Conservation (phyloP, 768 basidiomycete genomes). For the Baorangia bicolor region DNA sequence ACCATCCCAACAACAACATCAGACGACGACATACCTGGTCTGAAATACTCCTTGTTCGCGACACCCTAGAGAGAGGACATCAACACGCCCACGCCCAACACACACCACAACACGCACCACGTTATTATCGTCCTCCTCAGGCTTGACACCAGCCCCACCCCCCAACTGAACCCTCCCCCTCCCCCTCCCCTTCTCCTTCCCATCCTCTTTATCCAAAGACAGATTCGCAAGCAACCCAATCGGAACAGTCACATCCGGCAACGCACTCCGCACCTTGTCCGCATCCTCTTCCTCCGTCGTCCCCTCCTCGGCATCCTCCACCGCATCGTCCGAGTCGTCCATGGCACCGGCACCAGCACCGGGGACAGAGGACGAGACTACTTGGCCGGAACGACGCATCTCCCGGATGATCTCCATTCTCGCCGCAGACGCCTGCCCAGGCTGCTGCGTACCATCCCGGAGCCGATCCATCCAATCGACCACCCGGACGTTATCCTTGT, state of each 20-base stretch:
- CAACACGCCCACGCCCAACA: constrained; percentile 11
- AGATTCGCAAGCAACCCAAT: constrained; percentile 74
- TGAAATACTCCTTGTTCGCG: constrained; percentile 77
- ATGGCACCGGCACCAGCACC: neutral
- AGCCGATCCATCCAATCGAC: constrained; percentile 76
- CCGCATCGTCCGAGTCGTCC: constrained; percentile 42
- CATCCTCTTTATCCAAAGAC: constrained; percentile 55
- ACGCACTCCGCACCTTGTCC: constrained; percentile 46
- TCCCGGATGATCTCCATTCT: constrained; percentile 30
- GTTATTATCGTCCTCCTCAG: constrained; percentile 60
- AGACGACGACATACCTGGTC: constrained; percentile 52
- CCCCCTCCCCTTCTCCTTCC: constrained; percentile 39
- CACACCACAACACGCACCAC: constrained; percentile 41
- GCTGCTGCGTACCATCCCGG: constrained; percentile 55
- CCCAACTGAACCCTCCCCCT: constrained; percentile 37
- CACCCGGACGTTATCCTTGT: constrained; percentile 64
- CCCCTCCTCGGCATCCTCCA: constrained; percentile 29
- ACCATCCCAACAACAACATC: neutral
- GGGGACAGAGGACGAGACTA: neutral
- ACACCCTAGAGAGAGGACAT: constrained; percentile 61
- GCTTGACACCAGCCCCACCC: constrained; percentile 18
- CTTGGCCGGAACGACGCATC: constrained; percentile 31
- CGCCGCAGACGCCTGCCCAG: constrained; percentile 38
- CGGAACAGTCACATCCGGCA: constrained; percentile 73
- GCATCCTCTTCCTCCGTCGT: constrained; percentile 39